Evolutionary conservation across 1,139 yeast species (phyloP), one percentile per base, ranked within the genome.

Genomic region (Lodderomyces elongisporus): DNA sequence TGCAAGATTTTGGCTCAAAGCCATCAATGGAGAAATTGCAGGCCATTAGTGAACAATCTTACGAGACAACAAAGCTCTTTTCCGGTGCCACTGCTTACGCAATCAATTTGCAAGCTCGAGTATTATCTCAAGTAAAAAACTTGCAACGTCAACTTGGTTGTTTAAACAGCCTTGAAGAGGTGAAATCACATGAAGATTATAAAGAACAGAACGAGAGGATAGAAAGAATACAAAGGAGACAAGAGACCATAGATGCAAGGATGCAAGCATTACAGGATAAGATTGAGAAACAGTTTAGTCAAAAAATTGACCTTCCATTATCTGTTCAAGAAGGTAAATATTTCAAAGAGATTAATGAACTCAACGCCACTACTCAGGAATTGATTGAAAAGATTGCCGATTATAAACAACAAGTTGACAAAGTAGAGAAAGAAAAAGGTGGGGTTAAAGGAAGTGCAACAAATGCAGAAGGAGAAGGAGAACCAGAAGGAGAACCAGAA

Each of bases 271-370:
- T 65, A 17, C 59, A 59, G 32, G 34, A 38, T 4, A 56, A 48
- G 32, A 39, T 66, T 4, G 44, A 48, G n/a, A 41, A 44, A 3
- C 43, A 45, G 13, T 34, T 49, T 9, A 52, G 48, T 26, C 45
- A 48, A 9, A 33, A 42, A 4, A 48, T 46, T 20, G 40, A 56
- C 1, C 40, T 60, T 9, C 70, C 70, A 3, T 43, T 66, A 14
- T 62, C 70, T 0, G 44, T 47, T 4, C 58, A 58, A 4, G 74
- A 68, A 40, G 52, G 44, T 30, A 34, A 38, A 4, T 68, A 72
- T 71, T 56, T 62, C 32, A 51, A 51, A 23, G 72, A 68, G 38
- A 47, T 68, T 18, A 64, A 66, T 36, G 23, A 17, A 32, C 18
- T 33, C 18, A 31, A 31, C 25, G 17, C 15, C 24, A 25, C 18